These are phyloP conservation scores for Pilatotrama ljubarskyi DNA, from an alignment of 768 basidiomycete genomes.

Conservation along the genomic window DNA sequence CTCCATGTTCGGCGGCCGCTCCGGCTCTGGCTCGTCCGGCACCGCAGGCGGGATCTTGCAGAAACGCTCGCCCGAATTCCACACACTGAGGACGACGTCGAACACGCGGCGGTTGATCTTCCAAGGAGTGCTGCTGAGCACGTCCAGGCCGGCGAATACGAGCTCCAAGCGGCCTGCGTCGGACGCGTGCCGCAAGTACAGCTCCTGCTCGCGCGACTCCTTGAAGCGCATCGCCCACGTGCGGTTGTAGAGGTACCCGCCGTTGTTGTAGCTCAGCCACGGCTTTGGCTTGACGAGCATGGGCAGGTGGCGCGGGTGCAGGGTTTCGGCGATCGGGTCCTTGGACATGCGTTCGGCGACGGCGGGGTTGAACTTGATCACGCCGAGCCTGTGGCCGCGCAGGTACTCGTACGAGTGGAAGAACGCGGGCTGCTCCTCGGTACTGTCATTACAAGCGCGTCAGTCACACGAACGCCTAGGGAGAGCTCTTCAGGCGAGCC, in stretches of 20 bases:
- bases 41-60: slow-evolving; percentile 82
- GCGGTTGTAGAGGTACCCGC: slow-evolving; percentile 81
- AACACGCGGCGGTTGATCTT: slow-evolving; percentile 71
- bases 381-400: slow-evolving; percentile 92
- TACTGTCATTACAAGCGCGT: slow-evolving; percentile 39
- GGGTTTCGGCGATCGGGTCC: slow-evolving; percentile 64
- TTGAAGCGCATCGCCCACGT: slow-evolving; percentile 89
- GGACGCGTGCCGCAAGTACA: slow-evolving; percentile 76
- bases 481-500: no score
- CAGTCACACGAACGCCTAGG: background rate
- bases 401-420: slow-evolving; percentile 89
- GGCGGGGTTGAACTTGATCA: slow-evolving; percentile 82
- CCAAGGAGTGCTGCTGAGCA: slow-evolving; percentile 90
- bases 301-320: slow-evolving; percentile 93
- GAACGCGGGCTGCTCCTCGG: slow-evolving; percentile 87
- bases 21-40: slow-evolving; percentile 66
- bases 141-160: slow-evolving; percentile 87
- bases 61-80: slow-evolving; percentile 83
- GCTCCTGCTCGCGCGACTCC: slow-evolving; percentile 80
- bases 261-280: slow-evolving; percentile 75
- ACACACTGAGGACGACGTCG: slow-evolving; percentile 55
- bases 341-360: slow-evolving; percentile 77
- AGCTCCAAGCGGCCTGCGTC: slow-evolving; percentile 75
- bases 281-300: slow-evolving; percentile 93
- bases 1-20: slow-evolving; percentile 46